A percentile compares a stretch with the other conserved stretches of the same genome.
Conservation (phyloP, 805 yeast species). For the Danielia reshetovae region DNA sequence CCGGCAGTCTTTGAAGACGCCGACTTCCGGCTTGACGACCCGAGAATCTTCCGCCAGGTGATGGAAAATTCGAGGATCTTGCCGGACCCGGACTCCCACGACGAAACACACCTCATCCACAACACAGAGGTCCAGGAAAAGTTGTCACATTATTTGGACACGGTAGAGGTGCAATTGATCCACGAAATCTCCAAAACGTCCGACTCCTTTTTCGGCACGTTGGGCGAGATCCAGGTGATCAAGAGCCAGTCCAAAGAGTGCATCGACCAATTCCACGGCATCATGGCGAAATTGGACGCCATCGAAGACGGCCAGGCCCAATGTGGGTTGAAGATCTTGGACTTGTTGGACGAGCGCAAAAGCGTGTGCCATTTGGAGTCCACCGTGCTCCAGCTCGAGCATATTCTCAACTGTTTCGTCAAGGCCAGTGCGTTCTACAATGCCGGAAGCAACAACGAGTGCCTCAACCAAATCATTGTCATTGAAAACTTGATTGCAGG, state of each 20-base stretch:
- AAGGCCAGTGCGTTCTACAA: constrained; percentile 45
- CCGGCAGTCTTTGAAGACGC: constrained; percentile 68
- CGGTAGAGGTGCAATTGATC: constrained; percentile 76
- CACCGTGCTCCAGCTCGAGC: constrained; percentile 49
- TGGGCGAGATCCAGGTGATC: constrained; percentile 71
- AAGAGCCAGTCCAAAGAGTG: constrained; percentile 52
- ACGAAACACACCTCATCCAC: constrained; percentile 36
- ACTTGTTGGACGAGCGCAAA: constrained; percentile 47
- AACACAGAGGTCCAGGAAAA: constrained; percentile 67
- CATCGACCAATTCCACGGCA: constrained; percentile 40
- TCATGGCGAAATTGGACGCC: constrained; percentile 43
- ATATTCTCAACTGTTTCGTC: constrained; percentile 26
- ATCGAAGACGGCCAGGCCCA: constrained; percentile 49
- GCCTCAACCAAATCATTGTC: constrained; percentile 55
- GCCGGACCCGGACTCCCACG: constrained; percentile 23
- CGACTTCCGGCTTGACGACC: constrained; percentile 81
- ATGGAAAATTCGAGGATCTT: constrained; percentile 53
- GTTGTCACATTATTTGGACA: constrained; percentile 77
- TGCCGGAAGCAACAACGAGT: constrained; percentile 45
- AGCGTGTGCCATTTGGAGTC: constrained; percentile 64
- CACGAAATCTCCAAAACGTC: constrained; percentile 83
- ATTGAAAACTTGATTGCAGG: constrained; percentile 61
- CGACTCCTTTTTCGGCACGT: constrained; percentile 76
- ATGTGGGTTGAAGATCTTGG: constrained; percentile 47
- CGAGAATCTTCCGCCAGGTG: constrained; percentile 74